These are phyloP conservation scores for Neonectria coccinea DNA, from an alignment of 2,329 filamentous ascomycete genomes.

Conservation along the genomic window DNA sequence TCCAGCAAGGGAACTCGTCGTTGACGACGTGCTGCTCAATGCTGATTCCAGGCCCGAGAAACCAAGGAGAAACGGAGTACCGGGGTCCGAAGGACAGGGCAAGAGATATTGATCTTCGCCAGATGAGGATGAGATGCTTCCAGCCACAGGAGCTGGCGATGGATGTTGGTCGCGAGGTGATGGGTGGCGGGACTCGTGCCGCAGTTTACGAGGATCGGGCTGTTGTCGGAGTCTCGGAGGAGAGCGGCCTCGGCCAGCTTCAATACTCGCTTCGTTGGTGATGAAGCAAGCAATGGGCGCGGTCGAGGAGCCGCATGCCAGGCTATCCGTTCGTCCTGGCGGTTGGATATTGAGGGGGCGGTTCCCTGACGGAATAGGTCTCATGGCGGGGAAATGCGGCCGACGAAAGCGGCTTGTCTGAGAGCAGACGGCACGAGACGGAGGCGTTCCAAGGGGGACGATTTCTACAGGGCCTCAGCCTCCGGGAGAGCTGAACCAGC, in stretches of 20 bases:
- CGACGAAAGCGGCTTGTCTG: constrained; percentile 14
- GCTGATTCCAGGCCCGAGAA: constrained; percentile 47
- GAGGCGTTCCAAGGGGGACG: constrained; percentile 20
- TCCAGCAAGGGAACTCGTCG: constrained; percentile 61
- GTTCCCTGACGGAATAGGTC: constrained; percentile 42
- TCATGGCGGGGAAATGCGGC: constrained; percentile 39
- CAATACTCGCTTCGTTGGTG: constrained; percentile 50
- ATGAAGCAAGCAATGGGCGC: constrained; percentile 51
- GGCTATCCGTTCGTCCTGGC: constrained; percentile 37
- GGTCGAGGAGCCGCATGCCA: constrained; percentile 36
- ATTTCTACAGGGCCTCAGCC: neutral
- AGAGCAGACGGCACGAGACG: constrained; percentile 2
- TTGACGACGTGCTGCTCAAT: constrained; percentile 64
- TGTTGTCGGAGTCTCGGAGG: constrained; percentile 40
- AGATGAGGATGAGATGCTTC: constrained; percentile 33
- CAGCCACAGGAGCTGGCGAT: constrained; percentile 32
- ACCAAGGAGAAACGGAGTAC: constrained; percentile 44
- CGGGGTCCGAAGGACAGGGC: constrained; percentile 40
- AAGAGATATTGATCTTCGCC: constrained; percentile 35
- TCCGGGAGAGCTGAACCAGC: neutral
- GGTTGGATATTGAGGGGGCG: constrained; percentile 37
- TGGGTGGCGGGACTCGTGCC: constrained; percentile 32
- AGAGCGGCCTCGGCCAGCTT: constrained; percentile 41
- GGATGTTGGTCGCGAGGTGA: constrained; percentile 35
- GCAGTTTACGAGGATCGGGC: constrained; percentile 39